Evolutionary conservation across 2,329 filamentous ascomycete species (phyloP).

Genomic region (Purpureocillium lavendulum): DNA sequence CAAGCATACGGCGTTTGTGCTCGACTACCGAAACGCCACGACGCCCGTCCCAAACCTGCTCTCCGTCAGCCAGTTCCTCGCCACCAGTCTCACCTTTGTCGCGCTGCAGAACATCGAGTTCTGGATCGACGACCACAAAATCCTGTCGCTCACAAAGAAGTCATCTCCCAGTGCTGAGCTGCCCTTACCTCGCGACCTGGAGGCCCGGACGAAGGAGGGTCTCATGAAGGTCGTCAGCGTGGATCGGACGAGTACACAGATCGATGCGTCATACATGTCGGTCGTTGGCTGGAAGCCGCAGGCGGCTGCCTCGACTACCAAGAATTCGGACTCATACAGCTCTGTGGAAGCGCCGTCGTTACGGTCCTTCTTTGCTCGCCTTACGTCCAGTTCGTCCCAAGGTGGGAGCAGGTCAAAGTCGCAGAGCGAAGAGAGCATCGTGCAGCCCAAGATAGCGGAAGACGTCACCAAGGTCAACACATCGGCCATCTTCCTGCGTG

Average conservation of each 20-base stretch:
- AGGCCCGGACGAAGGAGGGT: constrained; percentile 74
- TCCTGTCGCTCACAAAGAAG: constrained; percentile 76
- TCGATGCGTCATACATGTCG: constrained; percentile 84
- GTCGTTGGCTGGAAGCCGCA: constrained; percentile 75
- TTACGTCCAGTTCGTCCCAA: constrained; percentile 53
- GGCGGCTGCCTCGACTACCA: constrained; percentile 26
- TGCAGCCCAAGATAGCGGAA: constrained; percentile 56
- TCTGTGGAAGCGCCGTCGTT: constrained; percentile 50
- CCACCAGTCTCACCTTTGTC: constrained; percentile 93
- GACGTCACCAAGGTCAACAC: constrained; percentile 64
- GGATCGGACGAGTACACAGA: constrained; percentile 79
- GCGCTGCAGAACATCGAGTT: constrained; percentile 81
- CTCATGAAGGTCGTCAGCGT: constrained; percentile 82
- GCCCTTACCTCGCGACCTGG: constrained; percentile 67
- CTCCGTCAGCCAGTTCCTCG: constrained; percentile 83
- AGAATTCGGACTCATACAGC: constrained; percentile 40
- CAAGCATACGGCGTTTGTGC: constrained; percentile 78
- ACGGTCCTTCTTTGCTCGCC: constrained; percentile 69
- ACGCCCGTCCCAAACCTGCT: constrained; percentile 81
- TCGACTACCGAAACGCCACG: constrained; percentile 86
- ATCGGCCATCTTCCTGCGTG: constrained; percentile 79
- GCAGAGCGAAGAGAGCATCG: constrained; percentile 52
- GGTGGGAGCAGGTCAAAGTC: constrained; percentile 42
- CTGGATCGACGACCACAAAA: constrained; percentile 78
- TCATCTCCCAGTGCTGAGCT: constrained; percentile 69